phyloP scores from a whole-genome alignment of 1,284 basidiomycete genomes.

The Ceratobasidium sp. region DNA sequence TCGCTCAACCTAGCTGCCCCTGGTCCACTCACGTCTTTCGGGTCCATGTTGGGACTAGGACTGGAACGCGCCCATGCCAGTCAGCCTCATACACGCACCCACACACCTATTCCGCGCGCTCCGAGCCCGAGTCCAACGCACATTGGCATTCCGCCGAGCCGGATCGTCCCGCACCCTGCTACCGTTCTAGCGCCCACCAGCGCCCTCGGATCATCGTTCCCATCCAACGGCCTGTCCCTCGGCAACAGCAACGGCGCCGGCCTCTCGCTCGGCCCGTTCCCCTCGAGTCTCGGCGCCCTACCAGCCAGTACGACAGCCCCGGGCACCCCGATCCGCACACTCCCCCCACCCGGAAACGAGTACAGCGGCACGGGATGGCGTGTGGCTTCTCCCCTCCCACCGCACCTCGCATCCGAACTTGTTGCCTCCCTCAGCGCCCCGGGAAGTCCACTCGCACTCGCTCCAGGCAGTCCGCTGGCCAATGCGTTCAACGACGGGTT shows the following conservation, averaged over 20 bases:
- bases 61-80: slow-evolving; percentile 24
- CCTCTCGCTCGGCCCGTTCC: not conserved
- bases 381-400: slow-evolving; percentile 25
- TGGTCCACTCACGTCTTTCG: slow-evolving; percentile 10
- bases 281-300: not conserved
- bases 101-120: slow-evolving; percentile 32
- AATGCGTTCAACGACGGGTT: slow-evolving; percentile 34
- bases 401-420: slow-evolving; percentile 13
- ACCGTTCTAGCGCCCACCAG: slow-evolving; percentile 26
- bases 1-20: slow-evolving; percentile 12
- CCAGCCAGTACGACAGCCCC: slow-evolving; percentile 18
- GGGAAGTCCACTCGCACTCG: slow-evolving; percentile 25
- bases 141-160: slow-evolving; percentile 25
- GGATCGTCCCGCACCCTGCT: slow-evolving; percentile 29
- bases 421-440: slow-evolving; percentile 13
- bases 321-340: slow-evolving; percentile 8
- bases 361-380: slow-evolving; percentile 29
- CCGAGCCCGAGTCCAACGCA: slow-evolving; percentile 33
- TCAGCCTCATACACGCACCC: slow-evolving; percentile 27
- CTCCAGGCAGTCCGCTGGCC: slow-evolving; percentile 22
- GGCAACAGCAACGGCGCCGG: slow-evolving; percentile 5
- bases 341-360: slow-evolving; percentile 33
- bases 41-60: slow-evolving; percentile 23
- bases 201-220: slow-evolving; percentile 8
- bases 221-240: not conserved